Base-by-base conservation (phyloP, 2,329 filamentous ascomycete species). In the Stromatinia cepivora region DNA sequence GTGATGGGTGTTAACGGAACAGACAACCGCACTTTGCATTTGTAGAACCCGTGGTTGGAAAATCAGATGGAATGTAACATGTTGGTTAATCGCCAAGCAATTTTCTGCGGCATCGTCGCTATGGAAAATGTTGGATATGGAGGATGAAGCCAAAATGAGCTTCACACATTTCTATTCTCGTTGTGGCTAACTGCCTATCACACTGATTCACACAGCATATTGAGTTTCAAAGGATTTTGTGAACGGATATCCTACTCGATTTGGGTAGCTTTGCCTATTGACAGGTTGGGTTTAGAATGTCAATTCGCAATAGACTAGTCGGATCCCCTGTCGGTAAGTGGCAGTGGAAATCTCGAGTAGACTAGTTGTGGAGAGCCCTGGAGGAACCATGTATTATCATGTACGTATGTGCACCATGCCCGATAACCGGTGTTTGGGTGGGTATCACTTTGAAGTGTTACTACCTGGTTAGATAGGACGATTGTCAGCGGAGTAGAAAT, bases 351-450 rank as follows among this genome's bases (percentile, higher is more conserved):
- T 28, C 22, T 45, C 20, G 31, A 52, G 6, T 63, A 63, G 52
- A 63, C 46, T 50, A 52, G 61, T 28, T 63, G 36, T 53, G 57
- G 57, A 54, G 66, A 63, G 58, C 31, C 46, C 31, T 48, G 39
- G 31, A 53, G 57, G 66, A 63, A 54, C 66, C 66, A 68, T 68
- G 57, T 63, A 62, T 53, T 36, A 39, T 52, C 42, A 67, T 67
- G 66, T 67, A 63, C 48, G 57, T 68, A 63, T 52, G 66, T 63
- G 66, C 45, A 63, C 66, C 46, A 62, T 63, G 57, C 66, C 57
- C 66, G 66, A 63, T 68, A 68, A 68, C 48, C 66, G 36, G 66
- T 67, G 46, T 36, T 66, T 53, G 45, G 58, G 20, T 67, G 66
- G 66, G 66, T 39, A 53, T 52, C 36, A 36, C n/a, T 34, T 52